Evolutionary conservation across 176 grass and related monocot species (phyloP), one percentile per base, ranked within the genome.

Genomic region (Aegilops tauschii): DNA sequence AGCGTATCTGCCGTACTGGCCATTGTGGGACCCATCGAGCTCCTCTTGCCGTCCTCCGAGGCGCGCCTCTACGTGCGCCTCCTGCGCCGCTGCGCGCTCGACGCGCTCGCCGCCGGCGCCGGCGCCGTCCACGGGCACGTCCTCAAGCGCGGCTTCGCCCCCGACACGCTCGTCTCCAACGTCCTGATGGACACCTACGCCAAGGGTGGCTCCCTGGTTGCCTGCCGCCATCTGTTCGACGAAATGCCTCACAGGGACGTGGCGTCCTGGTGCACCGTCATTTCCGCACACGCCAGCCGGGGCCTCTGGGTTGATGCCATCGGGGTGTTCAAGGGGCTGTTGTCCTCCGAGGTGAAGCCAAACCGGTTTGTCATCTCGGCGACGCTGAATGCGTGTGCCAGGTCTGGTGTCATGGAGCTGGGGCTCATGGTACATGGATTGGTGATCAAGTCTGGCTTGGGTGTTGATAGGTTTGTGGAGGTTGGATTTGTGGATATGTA

Each of bases 191-290:
- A 98, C 77, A 86, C 93, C 42, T 98, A 98, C 65, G 84, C 84
- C 13, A 98, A 98, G 84, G 73, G 83, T 18, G 93, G 90, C 34
- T 79, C 62, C 21, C 67, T 98, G 44, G 77, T 7, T 7, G 67
- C 62, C 8, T 89, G 90, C 6, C 74, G 54, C 29, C 86, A 86
- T 20, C 44, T 98, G 88, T 95, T 98, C 36, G 92, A 94, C 82
- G 96, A 91, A 98, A 98, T 95, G 96, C 84, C 88, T 0, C 69
- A 90, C 36, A 92, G 86, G 86, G 93, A 98, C 82, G 61, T 88
- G 1, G 65, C 86, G 82, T 91, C 96, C 29, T 98, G 93, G 93
- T 98, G 93, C 68, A 95, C 92, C 7, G 61, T 94, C 77, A 95
- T 98, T 25, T 87, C 93, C 4, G 86, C 90, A 32, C 90, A 91